Percentiles rank a stretch among this genome's conserved stretches.
phyloP scores from a whole-genome alignment of 805 yeast genomes.

The Kodamaea kaohsiungensis region DNA sequence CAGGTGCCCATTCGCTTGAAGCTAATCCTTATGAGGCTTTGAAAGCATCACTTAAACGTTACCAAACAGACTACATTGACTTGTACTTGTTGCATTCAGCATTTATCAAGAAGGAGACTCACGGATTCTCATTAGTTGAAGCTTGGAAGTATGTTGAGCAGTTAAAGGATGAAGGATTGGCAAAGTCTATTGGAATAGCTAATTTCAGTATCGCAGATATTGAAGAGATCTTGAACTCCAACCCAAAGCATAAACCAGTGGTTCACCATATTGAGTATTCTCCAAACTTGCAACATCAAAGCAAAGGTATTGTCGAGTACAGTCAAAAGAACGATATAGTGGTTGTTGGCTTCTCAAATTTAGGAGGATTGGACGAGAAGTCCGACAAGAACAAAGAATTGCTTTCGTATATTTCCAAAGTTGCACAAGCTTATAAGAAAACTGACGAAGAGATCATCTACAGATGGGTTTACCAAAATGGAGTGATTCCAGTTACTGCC shows the following conservation, averaged over 20 bases:
- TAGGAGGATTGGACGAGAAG: conserved; percentile 75
- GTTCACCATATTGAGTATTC: conserved; percentile 88
- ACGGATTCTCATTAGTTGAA: conserved; percentile 38
- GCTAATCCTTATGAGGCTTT: conserved; percentile 43
- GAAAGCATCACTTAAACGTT: conserved; percentile 34
- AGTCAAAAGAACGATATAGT: conserved; percentile 54
- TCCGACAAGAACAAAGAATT: conserved; percentile 57
- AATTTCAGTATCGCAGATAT: conserved; percentile 70
- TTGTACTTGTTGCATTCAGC: conserved; percentile 54
- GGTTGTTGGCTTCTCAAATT: conserved; percentile 55
- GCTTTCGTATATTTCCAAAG: conserved; percentile 48
- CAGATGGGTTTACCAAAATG: conserved; percentile 85
- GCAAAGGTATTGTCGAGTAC: conserved; percentile 71
- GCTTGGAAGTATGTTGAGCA: conserved; percentile 77
- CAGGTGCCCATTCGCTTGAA: conserved; percentile 1
- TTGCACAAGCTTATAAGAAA: conserved; percentile 56
- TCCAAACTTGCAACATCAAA: conserved; percentile 80
- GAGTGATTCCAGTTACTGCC: conserved; percentile 76
- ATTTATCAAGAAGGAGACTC: conserved; percentile 26
- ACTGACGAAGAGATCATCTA: conserved; percentile 68
- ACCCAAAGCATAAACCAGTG: conserved; percentile 67
- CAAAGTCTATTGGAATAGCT: conserved; percentile 79
- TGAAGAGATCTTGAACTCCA: conserved; percentile 66
- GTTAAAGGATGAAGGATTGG: conserved; percentile 60
- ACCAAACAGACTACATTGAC: conserved; percentile 50